Base-by-base conservation (phyloP, 2,329 filamentous ascomycete genomes). In the Hymenoscyphus infarciens region DNA sequence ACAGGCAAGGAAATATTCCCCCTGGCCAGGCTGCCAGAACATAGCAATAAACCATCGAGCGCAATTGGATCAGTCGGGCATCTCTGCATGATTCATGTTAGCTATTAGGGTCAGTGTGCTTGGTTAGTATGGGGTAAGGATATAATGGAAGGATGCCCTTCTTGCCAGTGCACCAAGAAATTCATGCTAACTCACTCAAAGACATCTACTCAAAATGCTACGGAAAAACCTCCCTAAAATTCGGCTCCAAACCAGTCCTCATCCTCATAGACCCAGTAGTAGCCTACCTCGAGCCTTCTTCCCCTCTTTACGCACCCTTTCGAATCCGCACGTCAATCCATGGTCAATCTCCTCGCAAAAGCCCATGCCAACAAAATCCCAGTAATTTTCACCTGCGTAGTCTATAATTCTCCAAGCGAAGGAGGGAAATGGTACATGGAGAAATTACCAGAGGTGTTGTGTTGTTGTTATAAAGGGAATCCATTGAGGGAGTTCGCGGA, bases 231-330 rank as follows among this genome's bases (percentile, higher is more conserved):
- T 53, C 52, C 16, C 62, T 66, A 49, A 64, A 59, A 45, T 63
- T 64, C n/a, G 79, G 78, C 55, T 61, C 59, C 8, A 73, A 70
- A 8, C 78, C 78, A 7, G 79, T 75, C 27, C 72, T 81, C 2
- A 70, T 81, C 59, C 69, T 81, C 19, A 75, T 81, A 71, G 79
- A 81, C 66, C 77, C 80, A 42, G 81, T 78, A 69, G 77, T 75
- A 60, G 79, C 78, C 5, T 81, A 81, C 69, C 80, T 77, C 75
- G 74, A 73, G 4, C 67, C 25, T 4, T 3, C 25, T 4, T 27
- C 25, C 25, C 25, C 25, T 4, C 25, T 27, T 4, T 27, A 27
- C 25, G 25, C 25, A 2, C 25, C 25, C 25, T 73, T 59, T 65
- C 39, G 63, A 63, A 31, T 52, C 56, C 15, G 61, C 63, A 29